Percentiles rank a stretch among this genome's conserved stretches.
Evolutionary conservation across 495 filamentous ascomycete species (phyloP).

Genomic region (Podospora australis): DNA sequence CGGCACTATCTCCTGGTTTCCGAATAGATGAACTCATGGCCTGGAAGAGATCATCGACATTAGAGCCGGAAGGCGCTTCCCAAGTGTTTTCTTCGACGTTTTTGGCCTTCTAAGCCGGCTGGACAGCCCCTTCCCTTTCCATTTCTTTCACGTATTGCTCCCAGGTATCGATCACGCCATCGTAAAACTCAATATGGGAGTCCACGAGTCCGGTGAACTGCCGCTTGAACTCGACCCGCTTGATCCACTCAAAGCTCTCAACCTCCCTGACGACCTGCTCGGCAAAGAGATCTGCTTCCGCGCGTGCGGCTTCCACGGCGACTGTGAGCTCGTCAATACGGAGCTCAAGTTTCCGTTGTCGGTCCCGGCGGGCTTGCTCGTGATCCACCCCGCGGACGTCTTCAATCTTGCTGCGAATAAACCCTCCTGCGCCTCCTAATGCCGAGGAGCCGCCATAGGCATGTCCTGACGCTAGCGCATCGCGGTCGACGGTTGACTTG

Average conservation of each 20-base stretch:
- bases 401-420: slow-evolving; percentile 90
- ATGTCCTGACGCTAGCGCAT: slow-evolving; percentile 66
- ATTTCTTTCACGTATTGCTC: slow-evolving; percentile 83
- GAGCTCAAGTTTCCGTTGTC: slow-evolving; percentile 81
- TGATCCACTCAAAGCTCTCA: slow-evolving; percentile 91
- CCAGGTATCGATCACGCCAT: slow-evolving; percentile 74
- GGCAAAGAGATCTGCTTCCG: slow-evolving; percentile 79
- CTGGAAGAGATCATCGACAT: no score
- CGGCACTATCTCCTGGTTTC: no score
- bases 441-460: slow-evolving; percentile 51
- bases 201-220: slow-evolving; percentile 78
- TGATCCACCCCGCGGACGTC: slow-evolving; percentile 96
- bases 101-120: slow-evolving; percentile 21
- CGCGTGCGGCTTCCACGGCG: slow-evolving; percentile 81
- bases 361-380: slow-evolving; percentile 79
- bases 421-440: slow-evolving; percentile 67
- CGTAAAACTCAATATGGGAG: slow-evolving; percentile 82
- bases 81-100: no score
- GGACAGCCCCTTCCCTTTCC: slow-evolving; percentile 56
- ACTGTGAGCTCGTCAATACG: slow-evolving; percentile 82
- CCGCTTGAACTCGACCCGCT: slow-evolving; percentile 83
- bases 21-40: no score
- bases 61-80: no score
- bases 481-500: slow-evolving; percentile 82
- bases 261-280: slow-evolving; percentile 92